A percentile compares a stretch with the other conserved stretches of the same genome.
These are phyloP conservation scores for Xylariaceae sp. DNA, from an alignment of 2,329 filamentous ascomycete genomes.

Conservation along the genomic window DNA sequence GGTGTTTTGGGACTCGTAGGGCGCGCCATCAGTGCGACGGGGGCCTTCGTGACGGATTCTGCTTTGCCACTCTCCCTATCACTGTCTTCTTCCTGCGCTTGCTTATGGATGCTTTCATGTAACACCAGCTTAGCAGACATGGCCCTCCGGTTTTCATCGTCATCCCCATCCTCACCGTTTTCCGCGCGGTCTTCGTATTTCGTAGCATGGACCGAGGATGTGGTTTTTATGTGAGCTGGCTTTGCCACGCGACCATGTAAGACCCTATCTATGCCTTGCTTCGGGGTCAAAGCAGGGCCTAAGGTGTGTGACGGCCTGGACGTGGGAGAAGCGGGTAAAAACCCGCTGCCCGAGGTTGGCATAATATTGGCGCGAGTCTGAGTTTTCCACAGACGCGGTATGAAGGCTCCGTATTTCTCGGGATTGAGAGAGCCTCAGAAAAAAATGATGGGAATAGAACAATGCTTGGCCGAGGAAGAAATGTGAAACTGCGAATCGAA, in stretches of 20 bases:
- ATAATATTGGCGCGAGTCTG: constrained; percentile 11
- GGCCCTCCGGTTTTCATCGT: background rate
- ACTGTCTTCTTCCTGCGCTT: background rate
- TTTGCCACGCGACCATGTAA: constrained; percentile 26
- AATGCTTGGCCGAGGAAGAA: background rate
- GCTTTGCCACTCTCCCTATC: background rate
- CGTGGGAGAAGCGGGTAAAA: constrained; percentile 4
- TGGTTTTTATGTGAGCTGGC: background rate
- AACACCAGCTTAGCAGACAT: background rate
- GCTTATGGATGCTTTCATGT: background rate
- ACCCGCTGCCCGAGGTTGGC: constrained; percentile 17
- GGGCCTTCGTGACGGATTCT: background rate
- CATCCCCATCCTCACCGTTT: background rate
- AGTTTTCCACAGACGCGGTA: background rate
- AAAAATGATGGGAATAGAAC: background rate
- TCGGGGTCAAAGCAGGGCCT: background rate
- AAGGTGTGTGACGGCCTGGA: background rate
- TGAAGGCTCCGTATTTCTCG: background rate
- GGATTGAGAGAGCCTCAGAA: background rate
- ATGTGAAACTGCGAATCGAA: too few relatives aligned
- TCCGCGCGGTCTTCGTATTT: background rate
- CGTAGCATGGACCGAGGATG: background rate
- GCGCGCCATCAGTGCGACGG: background rate
- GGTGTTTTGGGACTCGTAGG: background rate
- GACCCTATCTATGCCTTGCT: constrained; percentile 13